Evolutionary conservation across 208 protist genomes (phyloP).

Genomic region (Wallacemonas sp.): DNA sequence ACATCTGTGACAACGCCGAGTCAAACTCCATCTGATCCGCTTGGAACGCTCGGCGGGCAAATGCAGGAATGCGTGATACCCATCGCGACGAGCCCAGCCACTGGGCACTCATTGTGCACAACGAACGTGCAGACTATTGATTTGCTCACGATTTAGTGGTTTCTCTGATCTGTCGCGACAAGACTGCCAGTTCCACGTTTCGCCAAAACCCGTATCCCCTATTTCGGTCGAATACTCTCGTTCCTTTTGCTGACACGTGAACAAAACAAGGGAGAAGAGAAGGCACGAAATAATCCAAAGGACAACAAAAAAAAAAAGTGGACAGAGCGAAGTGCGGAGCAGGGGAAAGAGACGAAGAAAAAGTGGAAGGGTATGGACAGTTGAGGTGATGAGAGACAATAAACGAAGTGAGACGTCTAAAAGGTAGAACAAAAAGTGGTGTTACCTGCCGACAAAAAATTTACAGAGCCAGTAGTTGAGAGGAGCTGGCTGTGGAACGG

Average conservation of each 20-base stretch:
- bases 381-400: neutral
- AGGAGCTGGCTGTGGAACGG: no score
- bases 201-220: no score
- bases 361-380: neutral
- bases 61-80: conserved; percentile 71
- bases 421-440: no score
- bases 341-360: neutral
- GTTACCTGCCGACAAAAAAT: no score
- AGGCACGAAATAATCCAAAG: conserved; percentile 4
- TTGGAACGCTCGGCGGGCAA: conserved; percentile 78
- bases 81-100: conserved; percentile 48
- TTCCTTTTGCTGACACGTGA: conserved; percentile 13
- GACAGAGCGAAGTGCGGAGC: neutral
- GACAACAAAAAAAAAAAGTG: conserved; percentile 20
- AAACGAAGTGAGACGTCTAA: no score
- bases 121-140: no score
- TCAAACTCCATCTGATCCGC: conserved; percentile 93
- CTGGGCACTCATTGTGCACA: neutral
- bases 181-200: no score
- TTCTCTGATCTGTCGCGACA: no score
- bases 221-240: no score
- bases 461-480: no score
- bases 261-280: conserved; percentile 5
- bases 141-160: no score
- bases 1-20: conserved; percentile 91